Evolutionary conservation across 768 basidiomycete genomes (phyloP).

Genomic region (Flagelloscypha sp.): DNA sequence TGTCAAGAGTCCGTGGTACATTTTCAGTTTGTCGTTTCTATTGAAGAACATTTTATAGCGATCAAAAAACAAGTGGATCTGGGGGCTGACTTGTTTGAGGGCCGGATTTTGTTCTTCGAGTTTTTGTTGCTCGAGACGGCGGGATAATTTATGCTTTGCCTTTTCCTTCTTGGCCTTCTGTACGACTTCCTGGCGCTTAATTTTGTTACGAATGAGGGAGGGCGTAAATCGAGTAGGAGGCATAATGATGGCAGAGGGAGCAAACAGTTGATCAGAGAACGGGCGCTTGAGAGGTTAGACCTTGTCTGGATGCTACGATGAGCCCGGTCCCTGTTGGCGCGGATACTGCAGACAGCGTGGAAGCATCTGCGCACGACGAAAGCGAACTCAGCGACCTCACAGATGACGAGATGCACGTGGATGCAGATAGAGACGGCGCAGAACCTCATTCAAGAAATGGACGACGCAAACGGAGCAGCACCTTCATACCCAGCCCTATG

Average conservation of each 20-base stretch:
- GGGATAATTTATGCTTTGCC: slow-evolving; percentile 71
- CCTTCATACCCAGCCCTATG: slow-evolving; percentile 75
- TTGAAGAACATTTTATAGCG: neutral
- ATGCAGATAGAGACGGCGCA: slow-evolving; percentile 6
- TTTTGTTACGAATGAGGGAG: slow-evolving; percentile 76
- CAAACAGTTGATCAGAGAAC: neutral
- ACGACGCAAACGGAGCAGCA: slow-evolving; percentile 51
- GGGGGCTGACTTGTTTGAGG: slow-evolving; percentile 57
- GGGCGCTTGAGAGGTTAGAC: no score
- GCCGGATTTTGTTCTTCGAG: slow-evolving; percentile 68
- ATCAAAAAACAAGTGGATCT: neutral
- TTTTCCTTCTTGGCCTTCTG: slow-evolving; percentile 72
- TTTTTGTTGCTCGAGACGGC: slow-evolving; percentile 70
- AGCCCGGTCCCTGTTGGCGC: no score
- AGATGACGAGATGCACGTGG: slow-evolving; percentile 1
- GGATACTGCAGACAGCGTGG: no score
- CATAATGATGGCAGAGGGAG: slow-evolving; percentile 27
- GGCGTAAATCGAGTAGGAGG: slow-evolving; percentile 50
- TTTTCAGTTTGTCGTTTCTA: slow-evolving; percentile 82
- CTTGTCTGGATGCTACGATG: no score
- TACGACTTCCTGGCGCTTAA: slow-evolving; percentile 74
- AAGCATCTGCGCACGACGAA: no score
- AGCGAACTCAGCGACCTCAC: neutral
- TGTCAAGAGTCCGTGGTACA: slow-evolving; percentile 88
- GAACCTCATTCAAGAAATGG: slow-evolving; percentile 13